These are phyloP conservation scores for Didymella sp. DNA, from an alignment of 2,329 filamentous ascomycete species.

Conservation along the genomic window DNA sequence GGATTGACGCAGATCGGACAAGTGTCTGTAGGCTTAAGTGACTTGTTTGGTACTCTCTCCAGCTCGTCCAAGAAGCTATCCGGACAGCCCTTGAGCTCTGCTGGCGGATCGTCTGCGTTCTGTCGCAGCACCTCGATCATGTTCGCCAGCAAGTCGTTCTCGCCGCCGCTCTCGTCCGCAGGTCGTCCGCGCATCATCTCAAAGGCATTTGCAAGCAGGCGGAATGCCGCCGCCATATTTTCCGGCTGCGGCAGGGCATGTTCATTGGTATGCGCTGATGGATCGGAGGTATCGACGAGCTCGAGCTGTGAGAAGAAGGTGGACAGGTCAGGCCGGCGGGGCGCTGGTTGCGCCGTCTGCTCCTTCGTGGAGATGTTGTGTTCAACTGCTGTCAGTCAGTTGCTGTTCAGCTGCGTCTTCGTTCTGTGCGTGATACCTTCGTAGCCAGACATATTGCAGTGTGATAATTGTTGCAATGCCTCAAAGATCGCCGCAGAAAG, in stretches of 20 bases:
- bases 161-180: constrained; percentile 36
- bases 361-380: constrained; percentile 55
- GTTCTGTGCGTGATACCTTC: constrained; percentile 48
- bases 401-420: constrained; percentile 16
- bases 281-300: constrained; percentile 62
- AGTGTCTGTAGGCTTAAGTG: constrained; percentile 59
- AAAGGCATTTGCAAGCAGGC: constrained; percentile 67
- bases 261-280: constrained; percentile 59
- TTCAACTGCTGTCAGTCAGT: constrained; percentile 52
- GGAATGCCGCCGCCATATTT: constrained; percentile 66
- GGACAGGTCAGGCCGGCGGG: constrained; percentile 67
- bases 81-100: constrained; percentile 66
- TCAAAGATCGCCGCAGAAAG: constrained; percentile 1
- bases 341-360: constrained; percentile 46
- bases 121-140: constrained; percentile 64
- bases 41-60: constrained; percentile 64
- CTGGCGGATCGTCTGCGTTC: constrained; percentile 65
- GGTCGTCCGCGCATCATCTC: constrained; percentile 61
- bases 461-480: constrained; percentile 1
- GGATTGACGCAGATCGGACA: constrained; percentile 68
- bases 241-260: constrained; percentile 66
- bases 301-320: constrained; percentile 71
- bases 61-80: constrained; percentile 68
- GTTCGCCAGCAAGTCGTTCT: constrained; percentile 56
- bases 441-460: constrained; percentile 54